Evolutionary conservation across 768 basidiomycete genomes (phyloP).

Genomic region (Hygrophoropsis aurantiaca): DNA sequence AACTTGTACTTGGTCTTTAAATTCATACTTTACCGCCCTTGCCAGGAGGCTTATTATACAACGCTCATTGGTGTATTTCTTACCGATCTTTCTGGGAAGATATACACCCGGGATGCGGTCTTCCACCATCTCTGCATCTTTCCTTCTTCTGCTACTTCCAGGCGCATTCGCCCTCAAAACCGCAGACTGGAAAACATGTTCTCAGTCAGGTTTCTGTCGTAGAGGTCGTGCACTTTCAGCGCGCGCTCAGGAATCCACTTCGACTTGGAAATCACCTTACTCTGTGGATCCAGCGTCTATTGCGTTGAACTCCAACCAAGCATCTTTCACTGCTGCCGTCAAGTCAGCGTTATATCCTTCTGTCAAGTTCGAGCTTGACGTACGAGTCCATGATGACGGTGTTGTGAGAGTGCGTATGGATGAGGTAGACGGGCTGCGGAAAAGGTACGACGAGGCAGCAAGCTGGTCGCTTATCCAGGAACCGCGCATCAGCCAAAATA

Average conservation of each 20-base stretch:
- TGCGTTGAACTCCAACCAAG: slow-evolving; percentile 47
- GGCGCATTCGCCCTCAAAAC: slow-evolving; percentile 61
- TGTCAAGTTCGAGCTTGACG: slow-evolving; percentile 76
- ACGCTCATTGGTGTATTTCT: no score
- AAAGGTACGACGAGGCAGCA: slow-evolving; percentile 90
- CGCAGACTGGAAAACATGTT: slow-evolving; percentile 92
- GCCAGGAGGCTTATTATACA: no score
- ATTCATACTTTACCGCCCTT: no score
- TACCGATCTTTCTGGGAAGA: no score
- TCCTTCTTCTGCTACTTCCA: slow-evolving; percentile 32
- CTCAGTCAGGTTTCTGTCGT: slow-evolving; percentile 95
- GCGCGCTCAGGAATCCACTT: slow-evolving; percentile 58
- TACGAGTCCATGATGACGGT: slow-evolving; percentile 84
- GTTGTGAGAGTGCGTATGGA: slow-evolving; percentile 93
- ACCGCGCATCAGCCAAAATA: slow-evolving; percentile 58
- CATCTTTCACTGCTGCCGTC: slow-evolving; percentile 73
- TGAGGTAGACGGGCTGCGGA: slow-evolving; percentile 74
- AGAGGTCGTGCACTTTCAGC: slow-evolving; percentile 80
- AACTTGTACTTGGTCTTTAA: no score
- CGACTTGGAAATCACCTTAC: slow-evolving; percentile 86
- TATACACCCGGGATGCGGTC: slow-evolving; percentile 1
- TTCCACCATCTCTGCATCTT: neutral
- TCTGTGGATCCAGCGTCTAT: slow-evolving; percentile 62
- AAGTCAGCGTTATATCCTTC: slow-evolving; percentile 82
- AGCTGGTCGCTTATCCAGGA: slow-evolving; percentile 83